Conservation (phyloP, 495 filamentous ascomycete species). For the Cenococcum geophilum region DNA sequence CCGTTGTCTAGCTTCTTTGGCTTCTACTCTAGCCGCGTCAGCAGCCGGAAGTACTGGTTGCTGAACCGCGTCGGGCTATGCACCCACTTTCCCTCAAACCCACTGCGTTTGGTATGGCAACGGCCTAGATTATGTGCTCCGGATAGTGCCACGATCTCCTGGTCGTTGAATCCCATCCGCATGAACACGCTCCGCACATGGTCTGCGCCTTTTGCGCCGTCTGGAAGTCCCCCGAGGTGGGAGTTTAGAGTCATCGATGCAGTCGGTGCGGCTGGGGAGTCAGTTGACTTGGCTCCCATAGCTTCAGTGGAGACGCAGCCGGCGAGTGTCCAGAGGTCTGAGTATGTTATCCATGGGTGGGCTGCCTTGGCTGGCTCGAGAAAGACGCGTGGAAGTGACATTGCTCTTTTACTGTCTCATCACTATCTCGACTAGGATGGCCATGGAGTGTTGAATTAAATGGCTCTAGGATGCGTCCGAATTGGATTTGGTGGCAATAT, state of each 20-base stretch:
- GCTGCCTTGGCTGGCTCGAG: slow-evolving; percentile 53
- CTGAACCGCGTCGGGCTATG: slow-evolving; percentile 59
- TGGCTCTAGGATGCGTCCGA: too few relatives aligned
- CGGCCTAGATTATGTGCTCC: slow-evolving; percentile 58
- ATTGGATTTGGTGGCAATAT: too few relatives aligned
- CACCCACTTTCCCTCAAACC: slow-evolving; percentile 58
- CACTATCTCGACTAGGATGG: too few relatives aligned
- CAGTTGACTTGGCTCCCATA: slow-evolving; percentile 52
- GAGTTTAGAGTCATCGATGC: slow-evolving; percentile 51
- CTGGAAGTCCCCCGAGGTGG: slow-evolving; percentile 55
- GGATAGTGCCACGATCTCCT: slow-evolving; percentile 55
- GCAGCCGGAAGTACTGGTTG: slow-evolving; percentile 55
- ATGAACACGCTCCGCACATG: slow-evolving; percentile 55
- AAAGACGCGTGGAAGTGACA: too few relatives aligned
- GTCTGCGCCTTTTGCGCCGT: slow-evolving; percentile 53
- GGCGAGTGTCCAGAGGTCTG: slow-evolving; percentile 55
- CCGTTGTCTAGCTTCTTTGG: slow-evolving; percentile 48
- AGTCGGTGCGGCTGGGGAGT: slow-evolving; percentile 53
- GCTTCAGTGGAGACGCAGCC: slow-evolving; percentile 53
- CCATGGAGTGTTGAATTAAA: too few relatives aligned
- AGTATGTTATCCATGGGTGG: slow-evolving; percentile 59
- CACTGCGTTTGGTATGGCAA: slow-evolving; percentile 55
- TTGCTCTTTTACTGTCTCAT: too few relatives aligned
- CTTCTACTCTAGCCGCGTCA: slow-evolving; percentile 53
- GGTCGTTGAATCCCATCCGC: slow-evolving; percentile 61